Evolutionary conservation across 345 rosid species (phyloP), one percentile per base, ranked within the genome.

Genomic region (Xanthoceras sorbifolium): DNA sequence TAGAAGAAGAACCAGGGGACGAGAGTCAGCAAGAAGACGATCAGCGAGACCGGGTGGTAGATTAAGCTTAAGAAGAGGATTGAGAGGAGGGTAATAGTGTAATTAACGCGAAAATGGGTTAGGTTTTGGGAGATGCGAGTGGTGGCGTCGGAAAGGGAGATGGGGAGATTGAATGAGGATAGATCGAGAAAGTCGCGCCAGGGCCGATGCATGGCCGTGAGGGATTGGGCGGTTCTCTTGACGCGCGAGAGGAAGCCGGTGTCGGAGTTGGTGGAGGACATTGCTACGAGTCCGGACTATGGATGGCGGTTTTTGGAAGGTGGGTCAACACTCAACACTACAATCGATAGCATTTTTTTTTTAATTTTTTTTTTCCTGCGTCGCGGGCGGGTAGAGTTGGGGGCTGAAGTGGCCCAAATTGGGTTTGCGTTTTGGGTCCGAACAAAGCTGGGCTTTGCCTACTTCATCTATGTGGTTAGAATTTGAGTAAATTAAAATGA

Each of bases 1-100:
- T 84, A 92, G 83, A 92, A 90, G 80, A 86, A 82, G 82, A 85
- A 65, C 97, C 97, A 92, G 11, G 89, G 91, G 62, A 84, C 36
- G 23, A 84, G 80, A 23, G 82, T 79, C n/a, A 90, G 63, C 3
- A 87, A 7, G 73, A 87, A 83, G 15, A 88, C 86, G 80, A 92
- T 74, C 34, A 88, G 32, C 1, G 92, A 84, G 62, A 90, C 52
- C 3, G 94, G 97, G n/a, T 86, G 94, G 71, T 73, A 80, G 31
- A 92, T 63, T 69, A 92, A 80, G 75, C 89, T 78, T 9, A 92
- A 23, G 76, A 84, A 76, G 80, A 92, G 74, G 79, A 85, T 61
- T 1, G 85, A 3, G 23, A 83, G 75, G 84, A 87, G 68, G 70
- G 85, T 69, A 20, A 85, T 15, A 7, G 80, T 48, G 87, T 91